Base-by-base conservation (phyloP, 306 rosid genomes). In the Corylus americana region DNA sequence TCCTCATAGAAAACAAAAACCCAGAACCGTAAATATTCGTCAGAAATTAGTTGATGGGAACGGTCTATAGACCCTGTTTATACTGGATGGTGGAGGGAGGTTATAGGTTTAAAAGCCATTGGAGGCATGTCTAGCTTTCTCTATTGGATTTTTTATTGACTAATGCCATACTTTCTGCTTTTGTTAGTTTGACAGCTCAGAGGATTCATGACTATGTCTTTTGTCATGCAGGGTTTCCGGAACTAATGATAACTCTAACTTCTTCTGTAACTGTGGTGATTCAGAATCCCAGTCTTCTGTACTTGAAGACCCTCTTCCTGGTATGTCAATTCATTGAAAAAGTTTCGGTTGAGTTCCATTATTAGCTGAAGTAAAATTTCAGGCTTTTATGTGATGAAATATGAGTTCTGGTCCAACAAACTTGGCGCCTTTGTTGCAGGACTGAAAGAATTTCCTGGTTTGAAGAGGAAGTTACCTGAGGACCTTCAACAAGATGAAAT, bases 391-490 rank as follows among this genome's bases (percentile, higher is more conserved):
- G 77, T 58, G 70, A 78, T 62, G 8, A 44, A 79, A 31, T 2
- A 13, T 74, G 22, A 69, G 59, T 25, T 25, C 14, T 63, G 49
- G 61, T 66, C 80, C 76, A 58, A 74, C 64, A 55, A 42, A 77
- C 49, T 7, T 72, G 74, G 68, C 75, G 83, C 64, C 75, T 79
- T 71, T 85, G 66, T 61, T 58, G 59, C 91, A 96, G 99, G 93
- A 71, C 83, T 81, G 75, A 86, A 73, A 75, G 73, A 69, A 73
- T 80, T 83, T 54, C 88, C 98, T 50, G 87, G 88, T 82, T 66
- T 89, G 82, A 96, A 96, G 90, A 89, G 99, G 89, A 96, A 93
- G 87, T 78, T 80, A 20, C 57, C 80, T 0, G 88, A 87, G 76
- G 89, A 89, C 80, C 39, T 78, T 12, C 77, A 83, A 71, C 74